phyloP scores from a whole-genome alignment of 139 green algal genomes.

The Gonium pectorale region DNA sequence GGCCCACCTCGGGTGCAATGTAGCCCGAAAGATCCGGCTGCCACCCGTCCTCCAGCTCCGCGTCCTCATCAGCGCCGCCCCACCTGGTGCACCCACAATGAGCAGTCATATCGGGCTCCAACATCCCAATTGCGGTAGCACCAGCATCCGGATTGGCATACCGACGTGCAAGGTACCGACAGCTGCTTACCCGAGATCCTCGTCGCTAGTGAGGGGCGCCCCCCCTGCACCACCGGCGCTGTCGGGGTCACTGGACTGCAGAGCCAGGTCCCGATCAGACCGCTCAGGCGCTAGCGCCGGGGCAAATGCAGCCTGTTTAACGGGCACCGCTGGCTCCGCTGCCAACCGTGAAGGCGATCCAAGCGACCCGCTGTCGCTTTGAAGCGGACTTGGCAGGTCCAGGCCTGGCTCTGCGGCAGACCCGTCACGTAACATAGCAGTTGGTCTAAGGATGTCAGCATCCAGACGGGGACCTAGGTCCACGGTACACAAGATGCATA shows the following conservation, averaged over 20 bases:
- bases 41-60: constrained; percentile 33
- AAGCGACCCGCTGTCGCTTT: constrained; percentile 35
- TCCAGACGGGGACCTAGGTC: too few relatives aligned
- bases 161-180: too few relatives aligned
- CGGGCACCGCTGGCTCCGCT: too few relatives aligned
- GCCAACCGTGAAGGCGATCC: neutral
- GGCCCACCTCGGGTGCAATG: constrained; percentile 31
- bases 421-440: too few relatives aligned
- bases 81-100: constrained; percentile 16
- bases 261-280: constrained; percentile 15
- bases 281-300: constrained; percentile 1
- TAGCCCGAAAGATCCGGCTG: constrained; percentile 25
- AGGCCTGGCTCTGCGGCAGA: too few relatives aligned
- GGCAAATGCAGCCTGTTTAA: too few relatives aligned
- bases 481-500: too few relatives aligned
- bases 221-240: neutral
- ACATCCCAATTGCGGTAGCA: too few relatives aligned
- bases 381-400: constrained; percentile 40
- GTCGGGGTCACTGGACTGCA: neutral
- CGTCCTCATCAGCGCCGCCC: constrained; percentile 14
- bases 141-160: too few relatives aligned
- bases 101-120: too few relatives aligned
- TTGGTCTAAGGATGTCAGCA: too few relatives aligned
- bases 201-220: constrained; percentile 21
- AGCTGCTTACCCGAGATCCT: constrained; percentile 24